Evolutionary conservation across 2,329 filamentous ascomycete species (phyloP).

Genomic region (Clarireedia monteithiana): DNA sequence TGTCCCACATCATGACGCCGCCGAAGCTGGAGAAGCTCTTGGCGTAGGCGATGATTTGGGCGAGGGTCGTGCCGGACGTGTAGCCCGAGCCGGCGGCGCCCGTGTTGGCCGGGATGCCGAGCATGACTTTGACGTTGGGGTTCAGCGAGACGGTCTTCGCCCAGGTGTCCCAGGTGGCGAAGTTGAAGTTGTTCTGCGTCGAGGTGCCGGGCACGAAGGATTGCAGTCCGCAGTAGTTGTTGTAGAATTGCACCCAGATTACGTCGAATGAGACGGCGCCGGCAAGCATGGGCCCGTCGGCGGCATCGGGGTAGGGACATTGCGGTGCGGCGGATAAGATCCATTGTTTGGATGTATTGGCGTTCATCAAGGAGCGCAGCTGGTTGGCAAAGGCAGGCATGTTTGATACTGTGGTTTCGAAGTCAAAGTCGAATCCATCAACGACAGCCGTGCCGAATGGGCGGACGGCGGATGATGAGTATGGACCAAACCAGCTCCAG

Average conservation of each 20-base stretch:
- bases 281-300: slow-evolving; percentile 49
- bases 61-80: slow-evolving; percentile 38
- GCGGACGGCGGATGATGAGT: slow-evolving; percentile 41
- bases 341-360: slow-evolving; percentile 42
- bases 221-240: slow-evolving; percentile 49
- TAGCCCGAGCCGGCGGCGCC: slow-evolving; percentile 49
- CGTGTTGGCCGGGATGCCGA: slow-evolving; percentile 47
- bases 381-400: slow-evolving; percentile 52
- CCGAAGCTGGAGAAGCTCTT: slow-evolving; percentile 53
- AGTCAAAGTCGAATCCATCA: slow-evolving; percentile 73
- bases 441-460: slow-evolving; percentile 60
- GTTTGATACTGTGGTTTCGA: slow-evolving; percentile 52
- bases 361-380: slow-evolving; percentile 48
- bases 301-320: slow-evolving; percentile 56
- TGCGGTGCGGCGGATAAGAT: slow-evolving; percentile 60
- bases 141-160: slow-evolving; percentile 50
- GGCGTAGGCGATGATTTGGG: slow-evolving; percentile 43
- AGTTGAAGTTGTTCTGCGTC: slow-evolving; percentile 51
- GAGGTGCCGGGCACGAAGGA: slow-evolving; percentile 39
- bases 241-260: slow-evolving; percentile 37
- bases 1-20: slow-evolving; percentile 65
- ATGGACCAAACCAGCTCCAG: slow-evolving; percentile 65
- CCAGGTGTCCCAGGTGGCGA: slow-evolving; percentile 58
- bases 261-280: slow-evolving; percentile 39
- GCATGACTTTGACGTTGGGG: slow-evolving; percentile 49